Conservation (phyloP, 345 rosid genomes). For the Noccaea bulbosa region DNA sequence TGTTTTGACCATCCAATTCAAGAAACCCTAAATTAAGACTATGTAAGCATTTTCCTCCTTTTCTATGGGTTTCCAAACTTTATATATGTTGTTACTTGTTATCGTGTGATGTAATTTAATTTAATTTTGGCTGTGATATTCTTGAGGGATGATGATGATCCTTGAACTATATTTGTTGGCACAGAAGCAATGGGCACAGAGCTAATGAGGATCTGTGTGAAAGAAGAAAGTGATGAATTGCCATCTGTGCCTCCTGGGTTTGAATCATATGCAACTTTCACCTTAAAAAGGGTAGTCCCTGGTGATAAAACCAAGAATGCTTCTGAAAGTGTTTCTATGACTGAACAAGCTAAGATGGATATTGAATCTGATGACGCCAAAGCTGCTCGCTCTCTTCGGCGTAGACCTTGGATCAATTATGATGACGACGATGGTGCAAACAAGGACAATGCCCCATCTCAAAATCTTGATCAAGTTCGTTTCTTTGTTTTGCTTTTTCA, state of each 20-base stretch:
- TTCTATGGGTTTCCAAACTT: slow-evolving; percentile 7
- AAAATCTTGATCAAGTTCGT: slow-evolving; percentile 62
- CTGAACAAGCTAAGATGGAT: slow-evolving; percentile 53
- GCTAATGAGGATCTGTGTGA: slow-evolving; percentile 73
- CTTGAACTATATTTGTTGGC: slow-evolving; percentile 19
- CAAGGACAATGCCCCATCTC: slow-evolving; percentile 56
- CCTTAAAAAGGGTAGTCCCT: slow-evolving; percentile 52
- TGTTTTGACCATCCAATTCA: slow-evolving; percentile 44
- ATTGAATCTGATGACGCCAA: slow-evolving; percentile 49
- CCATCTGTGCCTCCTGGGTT: slow-evolving; percentile 96
- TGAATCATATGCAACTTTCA: slow-evolving; percentile 81
- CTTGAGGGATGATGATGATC: slow-evolving; percentile 22
- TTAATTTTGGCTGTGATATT: slow-evolving; percentile 3
- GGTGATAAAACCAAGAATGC: slow-evolving; percentile 49
- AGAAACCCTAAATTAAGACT: slow-evolving; percentile 47
- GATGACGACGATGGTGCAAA: slow-evolving; percentile 45
- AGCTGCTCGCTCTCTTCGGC: slow-evolving; percentile 58
- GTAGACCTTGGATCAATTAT: slow-evolving; percentile 66
- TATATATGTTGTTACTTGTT: background rate
- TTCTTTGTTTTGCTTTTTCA: slow-evolving; percentile 12
- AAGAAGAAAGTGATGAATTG: slow-evolving; percentile 86
- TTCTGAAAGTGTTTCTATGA: slow-evolving; percentile 48
- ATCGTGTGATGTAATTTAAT: background rate
- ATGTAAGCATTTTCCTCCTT: slow-evolving; percentile 42
- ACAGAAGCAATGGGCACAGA: slow-evolving; percentile 82